Conservation (phyloP, 345 rosid species). For the Ricinus communis region DNA sequence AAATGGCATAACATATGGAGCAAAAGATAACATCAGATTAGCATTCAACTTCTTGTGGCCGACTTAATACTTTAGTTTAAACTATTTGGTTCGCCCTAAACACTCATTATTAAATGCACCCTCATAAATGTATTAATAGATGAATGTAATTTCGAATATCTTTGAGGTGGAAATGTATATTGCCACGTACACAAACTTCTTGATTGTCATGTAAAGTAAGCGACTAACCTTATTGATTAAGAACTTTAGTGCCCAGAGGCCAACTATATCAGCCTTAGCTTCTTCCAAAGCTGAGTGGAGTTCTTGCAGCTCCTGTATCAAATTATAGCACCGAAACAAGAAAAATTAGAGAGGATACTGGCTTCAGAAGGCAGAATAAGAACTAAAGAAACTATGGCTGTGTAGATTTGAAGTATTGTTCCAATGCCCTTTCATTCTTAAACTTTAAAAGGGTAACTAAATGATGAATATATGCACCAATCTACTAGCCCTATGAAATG, state of each 20-base stretch:
- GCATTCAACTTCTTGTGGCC: neutral
- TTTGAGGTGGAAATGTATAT: neutral
- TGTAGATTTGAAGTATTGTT: neutral
- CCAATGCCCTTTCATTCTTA: neutral
- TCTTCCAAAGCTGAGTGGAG: conserved; percentile 89
- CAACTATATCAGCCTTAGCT: conserved; percentile 97
- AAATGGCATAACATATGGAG: neutral
- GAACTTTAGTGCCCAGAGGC: conserved; percentile 92
- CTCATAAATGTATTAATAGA: neutral
- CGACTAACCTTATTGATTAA: conserved; percentile 60
- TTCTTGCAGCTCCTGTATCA: conserved; percentile 81
- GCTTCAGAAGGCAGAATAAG: conserved; percentile 1
- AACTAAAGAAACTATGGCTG: neutral
- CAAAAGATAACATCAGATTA: neutral
- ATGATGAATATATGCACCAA: neutral
- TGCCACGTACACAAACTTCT: no score
- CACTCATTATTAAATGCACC: neutral
- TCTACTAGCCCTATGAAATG: neutral
- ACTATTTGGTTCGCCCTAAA: neutral
- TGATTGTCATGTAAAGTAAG: neutral
- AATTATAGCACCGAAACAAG: conserved; percentile 5
- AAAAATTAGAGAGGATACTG: neutral
- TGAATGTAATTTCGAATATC: neutral
- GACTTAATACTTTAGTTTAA: neutral
- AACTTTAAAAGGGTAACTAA: neutral